Percentiles rank a stretch among this genome's conserved stretches.
These are phyloP conservation scores for Dactylonectria macrodidyma DNA, from an alignment of 2,329 filamentous ascomycete genomes.

Conservation along the genomic window DNA sequence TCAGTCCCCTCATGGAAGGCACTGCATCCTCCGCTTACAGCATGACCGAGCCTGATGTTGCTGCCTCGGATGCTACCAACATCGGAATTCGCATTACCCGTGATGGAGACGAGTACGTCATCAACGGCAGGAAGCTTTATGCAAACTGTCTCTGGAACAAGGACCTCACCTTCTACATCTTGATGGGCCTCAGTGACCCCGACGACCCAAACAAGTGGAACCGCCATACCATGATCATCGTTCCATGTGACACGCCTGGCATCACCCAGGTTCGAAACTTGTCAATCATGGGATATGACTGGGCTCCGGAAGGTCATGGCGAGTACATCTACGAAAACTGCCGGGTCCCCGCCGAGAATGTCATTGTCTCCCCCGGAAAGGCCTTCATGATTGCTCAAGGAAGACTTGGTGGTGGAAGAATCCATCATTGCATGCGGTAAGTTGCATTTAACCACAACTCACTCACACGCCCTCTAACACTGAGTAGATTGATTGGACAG, in stretches of 20 bases:
- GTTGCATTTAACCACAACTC: too few species aligned
- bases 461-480: slow-evolving; percentile 63
- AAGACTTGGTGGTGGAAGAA: slow-evolving; percentile 27
- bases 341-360: slow-evolving; percentile 72
- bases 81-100: slow-evolving; percentile 83
- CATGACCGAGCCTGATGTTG: slow-evolving; percentile 89
- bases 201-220: slow-evolving; percentile 81
- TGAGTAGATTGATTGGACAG: slow-evolving; percentile 82
- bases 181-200: slow-evolving; percentile 90
- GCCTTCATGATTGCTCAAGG: slow-evolving; percentile 30
- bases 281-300: slow-evolving; percentile 90
- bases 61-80: slow-evolving; percentile 89
- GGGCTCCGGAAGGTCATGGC: slow-evolving; percentile 93
- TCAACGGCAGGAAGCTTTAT: slow-evolving; percentile 98
- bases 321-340: slow-evolving; percentile 90
- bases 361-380: slow-evolving; percentile 25
- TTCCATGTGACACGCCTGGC: slow-evolving; percentile 82
- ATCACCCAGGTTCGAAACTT: slow-evolving; percentile 91
- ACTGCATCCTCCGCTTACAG: slow-evolving; percentile 87
- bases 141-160: slow-evolving; percentile 91
- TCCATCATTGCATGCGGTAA: slow-evolving; percentile 32
- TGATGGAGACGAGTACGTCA: slow-evolving; percentile 86
- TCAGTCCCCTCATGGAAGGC: slow-evolving; percentile 83
- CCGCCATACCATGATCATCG: slow-evolving; percentile 91
- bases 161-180: slow-evolving; percentile 89